Percentiles rank a stretch among this genome's conserved stretches.
These are phyloP conservation scores for Exophiala spinifera DNA, from an alignment of 2,329 filamentous ascomycete genomes.

Conservation along the genomic window DNA sequence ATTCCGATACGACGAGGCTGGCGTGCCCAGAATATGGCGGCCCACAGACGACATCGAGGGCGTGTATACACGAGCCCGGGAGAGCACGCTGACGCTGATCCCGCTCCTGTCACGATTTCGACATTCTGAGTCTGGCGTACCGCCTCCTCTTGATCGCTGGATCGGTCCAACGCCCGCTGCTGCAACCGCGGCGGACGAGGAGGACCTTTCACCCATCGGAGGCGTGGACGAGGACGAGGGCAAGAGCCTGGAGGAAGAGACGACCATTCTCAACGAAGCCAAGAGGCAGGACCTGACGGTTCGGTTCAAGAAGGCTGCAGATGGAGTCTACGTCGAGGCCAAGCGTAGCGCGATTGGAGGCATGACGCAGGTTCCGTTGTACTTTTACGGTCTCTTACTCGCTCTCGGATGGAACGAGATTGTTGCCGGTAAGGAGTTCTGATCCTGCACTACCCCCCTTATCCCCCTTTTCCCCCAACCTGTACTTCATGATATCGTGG, in stretches of 20 bases:
- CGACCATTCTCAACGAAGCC: constrained; percentile 85
- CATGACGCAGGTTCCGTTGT: constrained; percentile 87
- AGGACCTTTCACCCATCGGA: constrained; percentile 83
- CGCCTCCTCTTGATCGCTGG: constrained; percentile 81
- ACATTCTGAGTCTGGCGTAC: constrained; percentile 64
- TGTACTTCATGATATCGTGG: too few species aligned
- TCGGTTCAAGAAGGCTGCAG: constrained; percentile 96
- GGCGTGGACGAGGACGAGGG: constrained; percentile 93
- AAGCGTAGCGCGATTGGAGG: constrained; percentile 96
- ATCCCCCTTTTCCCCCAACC: too few species aligned
- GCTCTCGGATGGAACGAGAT: constrained; percentile 99
- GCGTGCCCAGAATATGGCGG: constrained; percentile 93
- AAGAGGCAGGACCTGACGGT: constrained; percentile 90
- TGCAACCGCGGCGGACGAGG: constrained; percentile 78
- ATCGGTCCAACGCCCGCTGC: constrained; percentile 74
- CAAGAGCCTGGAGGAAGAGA: constrained; percentile 93
- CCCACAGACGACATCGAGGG: constrained; percentile 97
- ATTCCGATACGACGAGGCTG: constrained; percentile 93
- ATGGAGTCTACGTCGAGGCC: constrained; percentile 96
- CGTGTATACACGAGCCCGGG: constrained; percentile 84
- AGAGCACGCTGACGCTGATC: constrained; percentile 87
- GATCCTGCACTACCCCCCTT: too few species aligned
- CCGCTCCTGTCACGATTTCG: constrained; percentile 84
- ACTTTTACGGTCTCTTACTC: constrained; percentile 87
- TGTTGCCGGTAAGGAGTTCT: constrained; percentile 67